Evolutionary conservation across 2,329 filamentous ascomycete genomes (phyloP).

Genomic region (Arthrinium phaeospermum): DNA sequence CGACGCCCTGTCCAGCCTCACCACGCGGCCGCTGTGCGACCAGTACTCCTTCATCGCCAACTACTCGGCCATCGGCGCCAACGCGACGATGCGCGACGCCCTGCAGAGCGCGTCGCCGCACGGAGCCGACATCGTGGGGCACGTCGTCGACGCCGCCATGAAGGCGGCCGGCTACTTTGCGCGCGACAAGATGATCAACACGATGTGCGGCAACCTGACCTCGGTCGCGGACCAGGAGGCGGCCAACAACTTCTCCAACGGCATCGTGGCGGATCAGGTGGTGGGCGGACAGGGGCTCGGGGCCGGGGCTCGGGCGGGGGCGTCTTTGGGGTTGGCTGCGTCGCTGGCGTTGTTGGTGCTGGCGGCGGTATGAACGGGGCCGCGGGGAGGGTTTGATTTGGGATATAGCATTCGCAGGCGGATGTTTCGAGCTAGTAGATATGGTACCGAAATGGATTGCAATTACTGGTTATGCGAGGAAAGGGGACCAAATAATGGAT

Average conservation of each 20-base stretch:
- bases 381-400: neutral
- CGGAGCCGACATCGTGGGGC: neutral
- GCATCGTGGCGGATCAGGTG: constrained; percentile 15
- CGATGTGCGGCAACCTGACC: constrained; percentile 12
- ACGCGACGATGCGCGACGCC: constrained; percentile 4
- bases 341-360: neutral
- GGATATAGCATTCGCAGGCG: neutral
- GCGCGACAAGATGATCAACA: neutral
- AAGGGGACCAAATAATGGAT: neutral
- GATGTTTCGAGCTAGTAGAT: neutral
- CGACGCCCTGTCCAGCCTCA: neutral
- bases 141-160: neutral
- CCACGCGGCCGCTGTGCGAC: neutral
- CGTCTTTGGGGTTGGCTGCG: neutral
- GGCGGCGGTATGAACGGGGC: neutral
- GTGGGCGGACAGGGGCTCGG: neutral
- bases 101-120: neutral
- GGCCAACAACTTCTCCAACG: constrained; percentile 6
- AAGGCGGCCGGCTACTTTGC: neutral
- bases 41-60: constrained; percentile 18
- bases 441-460: neutral
- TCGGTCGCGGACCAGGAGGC: neutral
- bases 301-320: neutral
- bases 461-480: neutral
- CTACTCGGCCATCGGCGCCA: constrained; percentile 19